Evolutionary conservation across 495 filamentous ascomycete species (phyloP).

Genomic region (Hyaloscypha finlandica): DNA sequence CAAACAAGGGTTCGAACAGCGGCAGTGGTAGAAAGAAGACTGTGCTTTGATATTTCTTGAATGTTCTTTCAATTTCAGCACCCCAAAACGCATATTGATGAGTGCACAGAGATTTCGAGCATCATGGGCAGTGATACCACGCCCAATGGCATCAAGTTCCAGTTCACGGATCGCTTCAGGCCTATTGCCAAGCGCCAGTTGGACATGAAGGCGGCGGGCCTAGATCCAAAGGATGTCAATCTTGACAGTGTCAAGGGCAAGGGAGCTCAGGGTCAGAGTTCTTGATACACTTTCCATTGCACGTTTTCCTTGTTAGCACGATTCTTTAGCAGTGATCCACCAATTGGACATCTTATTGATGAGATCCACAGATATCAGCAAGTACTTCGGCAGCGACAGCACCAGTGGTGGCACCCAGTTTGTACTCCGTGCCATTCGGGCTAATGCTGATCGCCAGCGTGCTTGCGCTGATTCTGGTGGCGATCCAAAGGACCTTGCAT

Average conservation of each 20-base stretch:
- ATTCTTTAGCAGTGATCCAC: background rate
- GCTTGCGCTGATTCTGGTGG: constrained; percentile 19
- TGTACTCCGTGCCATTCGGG: constrained; percentile 30
- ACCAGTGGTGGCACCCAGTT: constrained; percentile 27
- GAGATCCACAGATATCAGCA: constrained; percentile 24
- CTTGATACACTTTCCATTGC: constrained; percentile 1
- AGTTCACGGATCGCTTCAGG: constrained; percentile 17
- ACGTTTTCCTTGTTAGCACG: constrained; percentile 10
- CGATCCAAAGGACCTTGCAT: constrained; percentile 28
- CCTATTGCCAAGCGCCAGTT: constrained; percentile 18
- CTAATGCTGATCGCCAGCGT: constrained; percentile 19
- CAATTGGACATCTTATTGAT: background rate
- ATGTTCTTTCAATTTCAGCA: background rate
- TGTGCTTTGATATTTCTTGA: background rate
- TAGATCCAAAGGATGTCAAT: constrained; percentile 24
- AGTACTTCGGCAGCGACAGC: constrained; percentile 25
- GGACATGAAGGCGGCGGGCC: constrained; percentile 14
- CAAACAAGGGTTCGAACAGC: background rate
- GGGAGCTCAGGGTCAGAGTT: constrained; percentile 7
- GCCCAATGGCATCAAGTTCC: constrained; percentile 16
- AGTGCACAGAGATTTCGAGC: constrained; percentile 16
- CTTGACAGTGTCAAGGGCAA: constrained; percentile 17
- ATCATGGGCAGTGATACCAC: constrained; percentile 28
- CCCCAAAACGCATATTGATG: too few relatives aligned
- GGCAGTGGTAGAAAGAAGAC: background rate